Conservation (phyloP, 805 yeast genomes). For the Suhomyces emberorum region DNA sequence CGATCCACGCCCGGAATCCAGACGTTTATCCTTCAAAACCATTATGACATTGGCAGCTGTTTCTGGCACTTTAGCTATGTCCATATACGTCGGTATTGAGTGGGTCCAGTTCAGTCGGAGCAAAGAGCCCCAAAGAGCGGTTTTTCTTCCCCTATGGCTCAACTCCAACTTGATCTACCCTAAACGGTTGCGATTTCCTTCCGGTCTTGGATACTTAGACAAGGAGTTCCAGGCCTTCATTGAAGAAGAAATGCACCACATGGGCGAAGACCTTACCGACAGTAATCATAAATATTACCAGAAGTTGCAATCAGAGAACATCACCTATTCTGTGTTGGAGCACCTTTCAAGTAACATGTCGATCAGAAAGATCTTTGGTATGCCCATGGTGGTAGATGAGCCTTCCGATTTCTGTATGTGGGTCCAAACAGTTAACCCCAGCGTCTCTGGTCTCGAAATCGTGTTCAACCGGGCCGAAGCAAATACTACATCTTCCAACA, state of each 20-base stretch:
- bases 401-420: constrained; percentile 20
- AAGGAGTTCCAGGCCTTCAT: constrained; percentile 14
- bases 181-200: constrained; percentile 24
- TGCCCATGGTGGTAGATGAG: constrained; percentile 23
- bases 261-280: constrained; percentile 7
- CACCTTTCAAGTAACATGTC: constrained; percentile 18
- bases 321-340: constrained; percentile 27
- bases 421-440: constrained; percentile 28
- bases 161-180: constrained; percentile 24
- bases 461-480: constrained; percentile 9
- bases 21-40: constrained; percentile 18
- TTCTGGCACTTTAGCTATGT: constrained; percentile 24
- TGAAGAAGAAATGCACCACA: constrained; percentile 13
- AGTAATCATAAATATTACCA: constrained; percentile 12
- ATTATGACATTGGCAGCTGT: constrained; percentile 16
- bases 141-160: constrained; percentile 27
- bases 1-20: constrained; percentile 5
- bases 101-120: constrained; percentile 10
- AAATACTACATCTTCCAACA: constrained; percentile 3
- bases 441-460: constrained; percentile 28
- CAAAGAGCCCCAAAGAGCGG: constrained; percentile 6
- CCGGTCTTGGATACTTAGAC: constrained; percentile 25
- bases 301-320: constrained; percentile 17
- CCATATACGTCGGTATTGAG: constrained; percentile 19
- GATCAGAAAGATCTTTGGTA: constrained; percentile 23